phyloP scores from a whole-genome alignment of 306 rosid genomes.

The Geum urbanum region DNA sequence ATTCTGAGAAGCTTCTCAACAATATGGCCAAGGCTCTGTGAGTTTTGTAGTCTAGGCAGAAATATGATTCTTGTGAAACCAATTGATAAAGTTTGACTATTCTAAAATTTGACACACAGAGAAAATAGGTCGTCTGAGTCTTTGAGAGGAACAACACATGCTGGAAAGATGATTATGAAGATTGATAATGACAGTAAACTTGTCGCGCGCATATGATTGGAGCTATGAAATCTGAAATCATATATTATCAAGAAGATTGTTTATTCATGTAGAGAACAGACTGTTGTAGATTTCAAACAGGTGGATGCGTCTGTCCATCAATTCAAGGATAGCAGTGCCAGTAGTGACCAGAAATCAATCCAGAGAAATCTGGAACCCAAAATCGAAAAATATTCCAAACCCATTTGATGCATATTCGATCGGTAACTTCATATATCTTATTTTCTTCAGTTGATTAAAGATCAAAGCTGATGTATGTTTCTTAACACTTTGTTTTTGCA shows the following conservation, averaged over 20 bases:
- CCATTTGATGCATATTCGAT: too few relatives aligned
- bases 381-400: too few relatives aligned
- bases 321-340: constrained; percentile 74
- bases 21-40: constrained; percentile 57
- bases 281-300: constrained; percentile 62
- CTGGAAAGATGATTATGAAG: background rate
- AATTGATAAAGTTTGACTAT: background rate
- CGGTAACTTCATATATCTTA: too few relatives aligned
- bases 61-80: background rate
- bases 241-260: background rate
- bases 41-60: constrained; percentile 20
- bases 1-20: constrained; percentile 60
- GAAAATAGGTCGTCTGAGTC: background rate
- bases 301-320: constrained; percentile 73
- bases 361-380: too few relatives aligned
- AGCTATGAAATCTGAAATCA: background rate
- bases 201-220: background rate
- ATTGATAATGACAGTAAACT: background rate
- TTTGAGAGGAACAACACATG: background rate
- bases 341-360: constrained; percentile 13
- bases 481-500: too few relatives aligned
- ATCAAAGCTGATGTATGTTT: too few relatives aligned
- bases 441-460: too few relatives aligned
- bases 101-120: too few relatives aligned
- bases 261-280: constrained; percentile 41